Conservation (phyloP, 73 alveolate species). For the Paraurostyla sp. region DNA sequence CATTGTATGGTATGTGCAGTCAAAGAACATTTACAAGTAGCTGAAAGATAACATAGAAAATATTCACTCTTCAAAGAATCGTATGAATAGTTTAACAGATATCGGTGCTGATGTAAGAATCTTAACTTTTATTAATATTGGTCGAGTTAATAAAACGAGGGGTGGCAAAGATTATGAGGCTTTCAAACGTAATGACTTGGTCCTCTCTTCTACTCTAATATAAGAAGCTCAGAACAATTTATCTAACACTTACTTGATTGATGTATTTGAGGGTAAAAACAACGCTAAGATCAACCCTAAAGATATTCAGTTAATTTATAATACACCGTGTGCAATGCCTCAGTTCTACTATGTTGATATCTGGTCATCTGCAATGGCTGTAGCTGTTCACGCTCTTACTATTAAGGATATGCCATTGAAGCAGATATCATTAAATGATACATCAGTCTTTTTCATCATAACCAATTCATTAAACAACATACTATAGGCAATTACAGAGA, state of each 20-base stretch:
- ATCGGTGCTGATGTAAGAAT: conserved; percentile 62
- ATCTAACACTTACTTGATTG: conserved; percentile 39
- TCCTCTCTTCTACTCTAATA: neutral
- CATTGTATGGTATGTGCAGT: conserved; percentile 19
- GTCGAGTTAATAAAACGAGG: conserved; percentile 30
- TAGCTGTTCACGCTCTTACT: conserved; percentile 62
- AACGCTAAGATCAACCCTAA: conserved; percentile 47
- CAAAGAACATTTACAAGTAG: conserved; percentile 40
- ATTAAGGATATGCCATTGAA: conserved; percentile 41
- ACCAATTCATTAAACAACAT: conserved; percentile 56
- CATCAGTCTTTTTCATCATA: conserved; percentile 58
- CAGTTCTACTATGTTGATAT: conserved; percentile 49
- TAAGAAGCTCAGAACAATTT: conserved; percentile 61
- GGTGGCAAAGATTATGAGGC: conserved; percentile 32
- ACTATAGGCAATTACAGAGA: conserved; percentile 19
- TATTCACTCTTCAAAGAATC: conserved; percentile 54
- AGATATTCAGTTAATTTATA: conserved; percentile 13
- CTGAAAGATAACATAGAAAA: conserved; percentile 54
- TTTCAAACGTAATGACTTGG: conserved; percentile 15
- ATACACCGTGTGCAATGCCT: conserved; percentile 53
- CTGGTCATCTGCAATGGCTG: conserved; percentile 61
- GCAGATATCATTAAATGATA: neutral
- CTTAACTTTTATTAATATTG: neutral
- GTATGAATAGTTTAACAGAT: conserved; percentile 36
- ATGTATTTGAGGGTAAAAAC: conserved; percentile 7